Percentiles rank a stretch among this genome's conserved stretches.
Conservation (phyloP, 768 basidiomycete species). For the Suillus ampliporus region DNA sequence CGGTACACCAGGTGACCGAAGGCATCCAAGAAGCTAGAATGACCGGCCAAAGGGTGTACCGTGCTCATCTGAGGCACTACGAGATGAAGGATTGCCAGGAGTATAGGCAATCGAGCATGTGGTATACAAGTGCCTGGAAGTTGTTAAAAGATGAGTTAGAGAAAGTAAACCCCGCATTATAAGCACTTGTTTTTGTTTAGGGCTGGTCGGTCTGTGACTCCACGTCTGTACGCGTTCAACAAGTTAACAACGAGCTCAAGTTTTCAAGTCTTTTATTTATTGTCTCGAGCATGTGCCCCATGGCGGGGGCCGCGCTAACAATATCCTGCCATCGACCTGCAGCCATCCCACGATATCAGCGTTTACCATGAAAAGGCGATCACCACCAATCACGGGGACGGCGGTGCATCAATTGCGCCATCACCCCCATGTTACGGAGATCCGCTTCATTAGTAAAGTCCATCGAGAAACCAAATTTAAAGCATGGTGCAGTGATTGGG, state of each 20-base stretch:
- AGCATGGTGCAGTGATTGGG: not conserved
- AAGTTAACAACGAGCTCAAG: too few relatives aligned
- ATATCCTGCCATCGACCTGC: not conserved
- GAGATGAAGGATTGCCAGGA: slow-evolving; percentile 56
- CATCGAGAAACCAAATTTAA: slow-evolving; percentile 16
- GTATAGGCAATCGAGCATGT: slow-evolving; percentile 57
- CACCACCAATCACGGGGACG: not conserved
- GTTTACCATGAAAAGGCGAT: not conserved
- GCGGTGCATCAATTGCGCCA: not conserved
- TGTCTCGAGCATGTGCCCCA: not conserved
- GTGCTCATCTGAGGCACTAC: slow-evolving; percentile 59
- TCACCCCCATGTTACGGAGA: slow-evolving; percentile 18
- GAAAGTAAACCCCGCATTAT: slow-evolving; percentile 11
- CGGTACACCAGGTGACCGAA: slow-evolving; percentile 72
- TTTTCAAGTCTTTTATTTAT: too few relatives aligned
- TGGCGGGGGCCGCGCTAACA: not conserved
- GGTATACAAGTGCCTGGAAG: slow-evolving; percentile 55
- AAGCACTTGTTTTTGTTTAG: slow-evolving; percentile 41
- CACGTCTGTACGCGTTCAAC: not conserved
- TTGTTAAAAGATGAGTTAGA: slow-evolving; percentile 68
- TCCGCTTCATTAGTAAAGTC: slow-evolving; percentile 21
- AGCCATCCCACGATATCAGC: not conserved
- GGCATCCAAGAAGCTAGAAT: slow-evolving; percentile 53
- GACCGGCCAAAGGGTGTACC: slow-evolving; percentile 67
- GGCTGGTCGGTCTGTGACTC: slow-evolving; percentile 42